A percentile compares a stretch with the other conserved stretches of the same genome.
phyloP scores from a whole-genome alignment of 176 grass and related monocot species.

The Musa acuminata region DNA sequence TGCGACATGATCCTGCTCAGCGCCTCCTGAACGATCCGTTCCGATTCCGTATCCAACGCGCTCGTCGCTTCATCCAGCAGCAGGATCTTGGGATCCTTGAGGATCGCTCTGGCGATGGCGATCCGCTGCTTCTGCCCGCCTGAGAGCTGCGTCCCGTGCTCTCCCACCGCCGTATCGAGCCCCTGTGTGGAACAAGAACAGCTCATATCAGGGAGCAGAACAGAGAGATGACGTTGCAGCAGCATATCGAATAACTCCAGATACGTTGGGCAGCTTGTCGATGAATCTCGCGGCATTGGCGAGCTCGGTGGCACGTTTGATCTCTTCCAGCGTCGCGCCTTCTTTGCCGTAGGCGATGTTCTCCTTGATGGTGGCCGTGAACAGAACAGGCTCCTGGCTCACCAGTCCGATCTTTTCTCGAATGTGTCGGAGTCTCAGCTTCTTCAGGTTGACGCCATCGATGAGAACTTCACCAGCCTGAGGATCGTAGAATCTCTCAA shows the following conservation, averaged over 20 bases:
- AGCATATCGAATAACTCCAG: slow-evolving; percentile 3
- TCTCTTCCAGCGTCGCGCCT: slow-evolving; percentile 40
- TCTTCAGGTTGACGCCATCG: slow-evolving; percentile 62
- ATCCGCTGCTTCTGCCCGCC: slow-evolving; percentile 93
- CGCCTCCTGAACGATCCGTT: slow-evolving; percentile 74
- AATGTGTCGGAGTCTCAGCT: slow-evolving; percentile 51
- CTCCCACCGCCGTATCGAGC: slow-evolving; percentile 72
- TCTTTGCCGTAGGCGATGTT: slow-evolving; percentile 80
- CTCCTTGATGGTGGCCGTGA: slow-evolving; percentile 59
- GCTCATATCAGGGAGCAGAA: not conserved
- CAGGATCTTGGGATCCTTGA: slow-evolving; percentile 76
- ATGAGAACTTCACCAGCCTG: slow-evolving; percentile 68
- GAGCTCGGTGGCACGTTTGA: slow-evolving; percentile 43
- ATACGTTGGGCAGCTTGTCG: slow-evolving; percentile 81
- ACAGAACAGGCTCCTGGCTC: slow-evolving; percentile 79
- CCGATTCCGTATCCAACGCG: slow-evolving; percentile 74
- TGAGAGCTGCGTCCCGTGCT: slow-evolving; percentile 73
- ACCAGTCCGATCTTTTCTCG: slow-evolving; percentile 71
- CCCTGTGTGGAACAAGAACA: slow-evolving; percentile 34
- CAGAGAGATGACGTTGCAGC: not conserved
- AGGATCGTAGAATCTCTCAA: slow-evolving; percentile 90
- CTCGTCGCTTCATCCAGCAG: slow-evolving; percentile 93
- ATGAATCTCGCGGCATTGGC: slow-evolving; percentile 83
- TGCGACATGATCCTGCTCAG: slow-evolving; percentile 67
- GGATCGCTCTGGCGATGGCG: slow-evolving; percentile 80